These are phyloP conservation scores for Neurospora sp. DNA, from an alignment of 495 filamentous ascomycete species.

Conservation along the genomic window DNA sequence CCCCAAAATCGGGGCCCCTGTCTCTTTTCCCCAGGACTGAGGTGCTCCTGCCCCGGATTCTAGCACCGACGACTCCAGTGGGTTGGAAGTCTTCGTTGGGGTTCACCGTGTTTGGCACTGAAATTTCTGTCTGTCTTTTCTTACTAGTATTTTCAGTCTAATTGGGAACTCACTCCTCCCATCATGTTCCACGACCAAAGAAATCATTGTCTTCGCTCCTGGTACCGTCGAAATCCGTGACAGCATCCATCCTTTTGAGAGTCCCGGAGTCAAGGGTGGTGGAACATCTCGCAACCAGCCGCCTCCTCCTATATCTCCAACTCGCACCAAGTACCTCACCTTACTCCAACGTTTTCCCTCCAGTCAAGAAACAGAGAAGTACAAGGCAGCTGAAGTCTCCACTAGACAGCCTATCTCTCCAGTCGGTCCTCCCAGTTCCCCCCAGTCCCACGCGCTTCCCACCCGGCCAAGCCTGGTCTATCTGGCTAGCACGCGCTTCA, in stretches of 20 bases:
- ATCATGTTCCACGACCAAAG: neutral
- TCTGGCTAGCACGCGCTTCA: neutral
- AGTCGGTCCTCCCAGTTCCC: neutral
- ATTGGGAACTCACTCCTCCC: neutral
- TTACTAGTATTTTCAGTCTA: neutral
- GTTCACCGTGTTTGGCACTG: neutral
- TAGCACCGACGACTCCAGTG: neutral
- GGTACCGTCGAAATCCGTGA: neutral
- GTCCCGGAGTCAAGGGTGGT: neutral
- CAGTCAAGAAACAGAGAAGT: slow-evolving; percentile 1
- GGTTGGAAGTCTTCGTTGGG: neutral
- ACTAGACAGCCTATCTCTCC: neutral
- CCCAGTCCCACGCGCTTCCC: slow-evolving; percentile 1
- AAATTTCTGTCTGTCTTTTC: neutral
- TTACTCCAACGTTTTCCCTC: slow-evolving; percentile 3
- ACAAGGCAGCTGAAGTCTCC: neutral
- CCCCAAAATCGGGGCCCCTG: neutral
- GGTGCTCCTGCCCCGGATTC: neutral
- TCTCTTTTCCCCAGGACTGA: neutral
- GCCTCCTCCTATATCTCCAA: neutral
- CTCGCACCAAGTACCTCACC: neutral
- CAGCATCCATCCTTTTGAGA: neutral
- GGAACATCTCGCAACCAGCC: slow-evolving; percentile 1
- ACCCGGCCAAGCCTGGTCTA: neutral
- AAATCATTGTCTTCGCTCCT: neutral